These are phyloP conservation scores for Pseudogymnoascus sp. DNA, from an alignment of 2,329 filamentous ascomycete genomes.

Conservation along the genomic window DNA sequence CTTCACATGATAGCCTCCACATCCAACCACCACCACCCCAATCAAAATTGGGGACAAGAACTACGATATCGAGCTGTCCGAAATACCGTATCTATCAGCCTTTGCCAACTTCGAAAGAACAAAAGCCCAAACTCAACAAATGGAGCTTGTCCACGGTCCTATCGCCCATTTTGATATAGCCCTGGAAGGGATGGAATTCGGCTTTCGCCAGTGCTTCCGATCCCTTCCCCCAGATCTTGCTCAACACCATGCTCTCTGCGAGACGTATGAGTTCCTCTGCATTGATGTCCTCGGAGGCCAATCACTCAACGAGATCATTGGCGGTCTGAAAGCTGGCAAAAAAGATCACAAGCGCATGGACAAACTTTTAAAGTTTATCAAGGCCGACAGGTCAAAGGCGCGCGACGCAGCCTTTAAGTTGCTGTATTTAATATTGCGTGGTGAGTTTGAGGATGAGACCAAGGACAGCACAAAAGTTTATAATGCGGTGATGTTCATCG, in stretches of 20 bases:
- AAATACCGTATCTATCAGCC: not conserved
- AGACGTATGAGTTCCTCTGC: constrained; percentile 24
- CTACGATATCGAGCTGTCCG: not conserved
- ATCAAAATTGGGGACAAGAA: not conserved
- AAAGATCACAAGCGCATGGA: no score
- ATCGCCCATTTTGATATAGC: constrained; percentile 22
- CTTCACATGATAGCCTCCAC: not conserved
- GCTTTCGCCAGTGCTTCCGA: constrained; percentile 25
- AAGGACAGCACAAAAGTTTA: constrained; percentile 20
- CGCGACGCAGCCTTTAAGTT: constrained; percentile 23
- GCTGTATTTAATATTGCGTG: constrained; percentile 20
- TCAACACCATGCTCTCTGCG: constrained; percentile 21
- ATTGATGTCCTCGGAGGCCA: constrained; percentile 18
- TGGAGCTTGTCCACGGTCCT: constrained; percentile 18
- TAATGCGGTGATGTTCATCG: constrained; percentile 22
- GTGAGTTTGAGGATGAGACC: constrained; percentile 17
- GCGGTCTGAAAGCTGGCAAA: constrained; percentile 19
- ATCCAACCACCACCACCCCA: not conserved
- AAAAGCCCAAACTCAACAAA: constrained; percentile 21
- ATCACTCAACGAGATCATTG: constrained; percentile 20
- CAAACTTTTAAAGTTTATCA: no score
- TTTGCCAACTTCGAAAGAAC: not conserved
- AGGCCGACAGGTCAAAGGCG: constrained; percentile 15
- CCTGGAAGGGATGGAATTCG: constrained; percentile 25
- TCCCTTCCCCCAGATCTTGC: constrained; percentile 20